phyloP scores from a whole-genome alignment of 805 yeast species.

The Metschnikowia kofuensis region DNA sequence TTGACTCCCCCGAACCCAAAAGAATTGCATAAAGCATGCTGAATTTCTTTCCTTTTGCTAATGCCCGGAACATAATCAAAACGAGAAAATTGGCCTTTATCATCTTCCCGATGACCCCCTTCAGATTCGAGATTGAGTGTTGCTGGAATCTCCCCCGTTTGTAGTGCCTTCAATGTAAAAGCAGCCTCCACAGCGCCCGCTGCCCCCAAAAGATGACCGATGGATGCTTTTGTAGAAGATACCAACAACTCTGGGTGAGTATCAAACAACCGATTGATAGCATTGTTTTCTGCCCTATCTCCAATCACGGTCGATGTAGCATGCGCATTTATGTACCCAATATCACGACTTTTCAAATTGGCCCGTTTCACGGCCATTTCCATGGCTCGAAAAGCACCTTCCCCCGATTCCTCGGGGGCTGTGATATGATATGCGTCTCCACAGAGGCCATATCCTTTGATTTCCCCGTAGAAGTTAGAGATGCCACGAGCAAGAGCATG shows the following conservation, averaged over 20 bases:
- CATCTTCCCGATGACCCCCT: constrained; percentile 50
- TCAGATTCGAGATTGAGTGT: constrained; percentile 65
- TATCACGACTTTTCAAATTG: constrained; percentile 41
- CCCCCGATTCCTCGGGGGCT: constrained; percentile 79
- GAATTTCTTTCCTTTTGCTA: constrained; percentile 39
- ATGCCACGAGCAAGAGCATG: constrained; percentile 66
- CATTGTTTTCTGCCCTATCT: constrained; percentile 81
- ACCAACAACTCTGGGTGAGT: constrained; percentile 45
- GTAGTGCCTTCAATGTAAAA: constrained; percentile 67
- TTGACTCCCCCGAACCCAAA: constrained; percentile 99
- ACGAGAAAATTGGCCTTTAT: constrained; percentile 39
- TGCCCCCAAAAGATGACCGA: constrained; percentile 93
- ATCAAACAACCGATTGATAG: constrained; percentile 55
- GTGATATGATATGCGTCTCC: constrained; percentile 95
- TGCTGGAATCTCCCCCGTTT: constrained; percentile 64
- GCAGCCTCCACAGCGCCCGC: constrained; percentile 94
- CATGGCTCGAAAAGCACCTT: constrained; percentile 86
- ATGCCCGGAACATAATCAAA: constrained; percentile 56
- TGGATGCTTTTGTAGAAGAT: constrained; percentile 86
- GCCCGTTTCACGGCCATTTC: constrained; percentile 61
- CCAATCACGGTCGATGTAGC: constrained; percentile 93
- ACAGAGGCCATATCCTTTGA: constrained; percentile 83
- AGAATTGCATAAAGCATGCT: constrained; percentile 77
- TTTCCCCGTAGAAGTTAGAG: constrained; percentile 67
- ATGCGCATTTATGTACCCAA: constrained; percentile 90